Percentiles rank a stretch among this genome's conserved stretches.
phyloP scores from a whole-genome alignment of 2,329 filamentous ascomycete genomes.

The Polychaeton citri region DNA sequence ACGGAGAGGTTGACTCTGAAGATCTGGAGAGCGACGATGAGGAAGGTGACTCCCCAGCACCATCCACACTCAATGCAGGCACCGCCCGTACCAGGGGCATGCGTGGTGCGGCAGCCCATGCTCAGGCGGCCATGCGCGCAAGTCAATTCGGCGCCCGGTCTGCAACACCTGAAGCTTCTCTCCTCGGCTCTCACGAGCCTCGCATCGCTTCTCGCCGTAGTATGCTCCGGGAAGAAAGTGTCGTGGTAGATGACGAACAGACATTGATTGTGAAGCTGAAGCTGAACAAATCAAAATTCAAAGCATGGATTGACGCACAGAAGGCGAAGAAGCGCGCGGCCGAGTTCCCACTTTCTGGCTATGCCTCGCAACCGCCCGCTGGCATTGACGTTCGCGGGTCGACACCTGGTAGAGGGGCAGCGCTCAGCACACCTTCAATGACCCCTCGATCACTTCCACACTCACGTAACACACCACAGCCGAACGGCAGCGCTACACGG shows the following conservation, averaged over 20 bases:
- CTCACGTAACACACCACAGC: conserved; percentile 14
- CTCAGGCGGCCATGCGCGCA: conserved; percentile 72
- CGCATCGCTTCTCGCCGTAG: conserved; percentile 49
- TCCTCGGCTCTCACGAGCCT: conserved; percentile 48
- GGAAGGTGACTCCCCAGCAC: conserved; percentile 57
- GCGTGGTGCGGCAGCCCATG: conserved; percentile 74
- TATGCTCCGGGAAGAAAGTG: conserved; percentile 61
- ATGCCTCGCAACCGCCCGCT: conserved; percentile 17
- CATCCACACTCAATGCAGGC: conserved; percentile 34
- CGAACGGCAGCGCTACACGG: conserved; percentile 14
- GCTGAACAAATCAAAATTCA: conserved; percentile 58
- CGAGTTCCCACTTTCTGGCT: conserved; percentile 20
- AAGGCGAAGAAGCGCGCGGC: conserved; percentile 20
- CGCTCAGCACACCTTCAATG: conserved; percentile 11
- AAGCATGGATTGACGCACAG: conserved; percentile 41
- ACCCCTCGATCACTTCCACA: conserved; percentile 13
- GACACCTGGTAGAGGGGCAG: background rate
- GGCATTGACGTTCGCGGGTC: background rate
- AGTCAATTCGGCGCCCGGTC: conserved; percentile 51
- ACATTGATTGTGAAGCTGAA: conserved; percentile 59
- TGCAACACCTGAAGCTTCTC: conserved; percentile 68
- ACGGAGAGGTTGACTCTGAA: conserved; percentile 62
- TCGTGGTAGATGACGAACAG: conserved; percentile 59
- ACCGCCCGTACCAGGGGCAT: conserved; percentile 79
- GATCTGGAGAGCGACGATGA: conserved; percentile 89